phyloP scores from a whole-genome alignment of 495 filamentous ascomycete species.

The Tuber umbilicatum region DNA sequence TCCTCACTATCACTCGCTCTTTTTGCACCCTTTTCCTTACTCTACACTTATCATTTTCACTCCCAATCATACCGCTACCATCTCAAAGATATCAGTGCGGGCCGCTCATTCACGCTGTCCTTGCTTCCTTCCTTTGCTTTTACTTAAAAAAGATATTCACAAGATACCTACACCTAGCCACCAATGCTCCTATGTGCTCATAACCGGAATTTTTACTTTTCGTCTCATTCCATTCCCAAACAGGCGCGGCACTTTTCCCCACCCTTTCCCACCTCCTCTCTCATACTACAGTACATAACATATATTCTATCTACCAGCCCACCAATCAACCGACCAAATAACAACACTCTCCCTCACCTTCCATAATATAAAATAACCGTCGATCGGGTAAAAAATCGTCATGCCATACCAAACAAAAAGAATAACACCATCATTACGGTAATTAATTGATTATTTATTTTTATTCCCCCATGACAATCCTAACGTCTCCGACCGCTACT shows the following conservation, averaged over 20 bases:
- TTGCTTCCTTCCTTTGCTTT: background rate
- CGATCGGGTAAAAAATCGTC: background rate
- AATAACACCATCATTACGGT: background rate
- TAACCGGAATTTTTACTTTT: background rate
- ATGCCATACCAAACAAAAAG: slow-evolving; percentile 7
- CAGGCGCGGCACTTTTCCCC: background rate
- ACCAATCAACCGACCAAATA: background rate
- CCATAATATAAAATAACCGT: background rate
- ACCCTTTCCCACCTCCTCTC: no score
- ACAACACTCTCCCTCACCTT: background rate
- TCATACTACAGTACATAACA: background rate
- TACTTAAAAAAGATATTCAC: no score
- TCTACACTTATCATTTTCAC: background rate
- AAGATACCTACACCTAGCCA: no score
- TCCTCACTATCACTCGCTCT: background rate
- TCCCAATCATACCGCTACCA: background rate
- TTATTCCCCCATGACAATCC: slow-evolving; percentile 42
- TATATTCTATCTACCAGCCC: background rate
- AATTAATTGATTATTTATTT: slow-evolving; percentile 10
- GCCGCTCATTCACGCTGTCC: background rate
- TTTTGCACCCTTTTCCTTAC: background rate
- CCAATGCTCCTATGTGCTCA: no score
- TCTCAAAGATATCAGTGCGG: background rate
- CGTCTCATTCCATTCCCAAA: background rate
- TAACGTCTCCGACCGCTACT: slow-evolving; percentile 64